Evolutionary conservation across 805 yeast genomes (phyloP).

Genomic region (Wickerhamiella bombiphila): DNA sequence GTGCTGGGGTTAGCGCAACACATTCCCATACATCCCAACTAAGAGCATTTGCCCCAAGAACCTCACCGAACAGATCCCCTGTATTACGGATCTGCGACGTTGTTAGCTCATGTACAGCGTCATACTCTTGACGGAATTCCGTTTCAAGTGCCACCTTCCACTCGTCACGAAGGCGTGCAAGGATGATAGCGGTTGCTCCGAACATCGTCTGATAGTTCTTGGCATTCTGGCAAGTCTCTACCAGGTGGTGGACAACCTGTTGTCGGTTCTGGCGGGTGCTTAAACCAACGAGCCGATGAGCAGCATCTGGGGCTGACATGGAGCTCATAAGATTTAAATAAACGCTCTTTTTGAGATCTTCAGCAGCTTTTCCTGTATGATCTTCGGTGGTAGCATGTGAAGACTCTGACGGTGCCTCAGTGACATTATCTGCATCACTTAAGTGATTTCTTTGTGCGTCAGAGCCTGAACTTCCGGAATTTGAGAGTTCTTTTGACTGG

Average conservation of each 20-base stretch:
- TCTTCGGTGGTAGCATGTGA: background rate
- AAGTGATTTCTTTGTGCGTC: too few relatives aligned
- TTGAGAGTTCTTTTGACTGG: too few relatives aligned
- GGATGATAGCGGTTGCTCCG: conserved; percentile 59
- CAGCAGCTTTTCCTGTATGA: background rate
- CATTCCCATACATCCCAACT: conserved; percentile 43
- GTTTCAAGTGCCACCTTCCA: conserved; percentile 46
- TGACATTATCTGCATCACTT: too few relatives aligned
- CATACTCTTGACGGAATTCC: conserved; percentile 41
- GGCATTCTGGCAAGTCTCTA: conserved; percentile 74
- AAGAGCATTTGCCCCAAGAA: conserved; percentile 55
- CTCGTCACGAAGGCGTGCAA: conserved; percentile 25
- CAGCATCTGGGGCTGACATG: conserved; percentile 84
- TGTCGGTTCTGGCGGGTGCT: conserved; percentile 27
- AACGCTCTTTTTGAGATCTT: background rate
- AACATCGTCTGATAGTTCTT: conserved; percentile 73
- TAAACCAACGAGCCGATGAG: conserved; percentile 55
- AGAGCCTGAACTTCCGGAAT: too few relatives aligned
- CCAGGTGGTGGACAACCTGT: conserved; percentile 53
- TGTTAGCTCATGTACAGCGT: conserved; percentile 54
- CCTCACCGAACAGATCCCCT: conserved; percentile 76
- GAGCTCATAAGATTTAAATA: conserved; percentile 51
- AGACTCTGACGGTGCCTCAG: background rate
- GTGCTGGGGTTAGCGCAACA: conserved; percentile 49
- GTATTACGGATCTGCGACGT: conserved; percentile 61